Evolutionary conservation across 2,329 filamentous ascomycete species (phyloP), one percentile per base, ranked within the genome.

Genomic region (Ophiostoma sp.): DNA sequence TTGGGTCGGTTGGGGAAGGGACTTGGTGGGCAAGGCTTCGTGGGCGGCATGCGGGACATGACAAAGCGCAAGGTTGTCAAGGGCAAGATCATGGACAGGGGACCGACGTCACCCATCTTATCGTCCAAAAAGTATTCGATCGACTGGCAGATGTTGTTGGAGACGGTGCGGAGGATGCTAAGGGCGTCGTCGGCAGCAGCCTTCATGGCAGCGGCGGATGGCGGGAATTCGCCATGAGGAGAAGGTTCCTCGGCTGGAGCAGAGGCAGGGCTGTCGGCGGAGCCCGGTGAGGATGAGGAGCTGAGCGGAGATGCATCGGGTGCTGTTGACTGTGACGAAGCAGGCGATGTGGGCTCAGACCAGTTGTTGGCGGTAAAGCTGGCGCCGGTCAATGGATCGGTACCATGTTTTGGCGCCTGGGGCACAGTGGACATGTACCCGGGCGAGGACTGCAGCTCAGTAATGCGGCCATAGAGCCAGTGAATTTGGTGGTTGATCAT

Each of bases 111-210:
- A 42, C 77, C 74, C 74, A 72, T 74, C 19, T 25, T 9, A 8
- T 75, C 73, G 3, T 63, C 64, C 45, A 78, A 11, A 57, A 77
- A 78, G 71, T 75, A 78, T 69, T 78, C 77, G 28, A 75, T 61
- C 1, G 75, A 75, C 72, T 77, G 77, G 74, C 76, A 77, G 31
- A 78, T 74, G 68, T 78, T 75, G 66, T 69, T 72, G n/a, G 72
- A 64, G 59, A 69, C 72, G 3, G 73, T 64, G 28, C 72, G 72
- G 15, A 28, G 48, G 2, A 70, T 22, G 7, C n/a, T 9, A 1
- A 39, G 36, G 25, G 69, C 70, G 0, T 72, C 63, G 2, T 63
- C 36, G 0, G 72, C 72, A 0, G 61, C 61, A n/a, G 74, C 76
- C 50, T 36, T 48, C 69, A 61, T 70, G 25, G 31, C 61, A 0